Evolutionary conservation across 2,329 filamentous ascomycete genomes (phyloP), one percentile per base, ranked within the genome.

Genomic region (Exutisphaerella laricina): DNA sequence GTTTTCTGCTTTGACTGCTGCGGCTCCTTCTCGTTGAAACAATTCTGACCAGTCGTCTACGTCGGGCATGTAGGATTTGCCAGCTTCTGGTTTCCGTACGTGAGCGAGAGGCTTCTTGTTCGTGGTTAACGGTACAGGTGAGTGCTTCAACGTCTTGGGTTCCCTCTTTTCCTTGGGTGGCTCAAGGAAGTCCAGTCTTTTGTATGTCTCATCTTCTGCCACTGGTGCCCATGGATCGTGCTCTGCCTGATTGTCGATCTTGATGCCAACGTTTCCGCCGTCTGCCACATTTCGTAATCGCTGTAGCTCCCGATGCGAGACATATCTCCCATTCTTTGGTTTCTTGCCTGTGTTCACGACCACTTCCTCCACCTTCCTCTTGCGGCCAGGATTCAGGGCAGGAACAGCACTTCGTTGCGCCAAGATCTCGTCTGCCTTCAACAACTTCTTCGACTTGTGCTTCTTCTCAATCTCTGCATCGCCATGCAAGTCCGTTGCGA

Each of bases 361-460:
- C 2, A 33, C 45, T 59, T 94, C 80, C 13, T 84, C 79, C 58
- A 80, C 84, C 43, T 62, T 63, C 10, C 90, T 82, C 70, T 97
- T 98, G 56, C 84, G 81, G 14, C 45, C 43, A 50, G 78, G 75
- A 17, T 85, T 77, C 5, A 98, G 78, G 9, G 85, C 82, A 3
- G 88, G 84, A 6, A 97, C 77, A 9, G 81, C 82, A 25, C 89
- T 96, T 49, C 92, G 82, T 58, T 82, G 76, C 21, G 84, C 82
- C 56, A 98, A 81, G 51, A 98, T 97, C 62, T 97, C 86, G 62
- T 98, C 90, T 51, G 83, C 82, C 67, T 88, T 94, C 54, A 98
- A 78, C 4, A 77, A 75, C 70, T 94, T 96, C 62, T 82, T 79
- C 52, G 72, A 70, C 49, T 79, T 73, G 57, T 80, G 74, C 49